A percentile compares a stretch with the other conserved stretches of the same genome.
These are phyloP conservation scores for Leishmania lainsoni DNA, from an alignment of 208 protist genomes.

Conservation along the genomic window DNA sequence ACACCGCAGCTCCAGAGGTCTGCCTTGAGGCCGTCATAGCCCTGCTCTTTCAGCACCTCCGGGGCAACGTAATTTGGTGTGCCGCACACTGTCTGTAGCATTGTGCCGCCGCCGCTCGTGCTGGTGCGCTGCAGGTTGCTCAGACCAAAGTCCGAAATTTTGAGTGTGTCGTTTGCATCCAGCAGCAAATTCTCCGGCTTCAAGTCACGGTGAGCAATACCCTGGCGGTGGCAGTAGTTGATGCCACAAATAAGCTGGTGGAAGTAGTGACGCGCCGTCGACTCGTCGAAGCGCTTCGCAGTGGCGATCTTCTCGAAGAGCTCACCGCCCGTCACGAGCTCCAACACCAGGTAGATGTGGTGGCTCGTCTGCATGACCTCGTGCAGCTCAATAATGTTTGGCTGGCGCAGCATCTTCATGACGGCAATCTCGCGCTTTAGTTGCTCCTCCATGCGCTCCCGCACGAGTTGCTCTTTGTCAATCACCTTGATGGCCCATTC, in stretches of 20 bases:
- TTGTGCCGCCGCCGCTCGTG: conserved; percentile 45
- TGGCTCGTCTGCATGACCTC: conserved; percentile 90
- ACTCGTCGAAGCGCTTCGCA: conserved; percentile 82
- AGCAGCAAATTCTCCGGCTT: conserved; percentile 93
- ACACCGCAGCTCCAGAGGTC: conserved; percentile 97
- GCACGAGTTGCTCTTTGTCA: conserved; percentile 83
- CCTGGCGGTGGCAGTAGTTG: conserved; percentile 89
- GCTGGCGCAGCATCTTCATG: conserved; percentile 88
- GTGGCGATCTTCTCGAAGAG: conserved; percentile 91
- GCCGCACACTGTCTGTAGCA: conserved; percentile 90
- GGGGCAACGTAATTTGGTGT: conserved; percentile 92
- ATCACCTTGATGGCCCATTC: conserved; percentile 91
- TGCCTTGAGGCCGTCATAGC: conserved; percentile 91
- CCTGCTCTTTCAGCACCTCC: conserved; percentile 90
- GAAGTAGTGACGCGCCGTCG: conserved; percentile 92
- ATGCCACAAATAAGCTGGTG: conserved; percentile 94
- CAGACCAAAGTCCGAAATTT: conserved; percentile 93
- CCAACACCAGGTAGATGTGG: conserved; percentile 92
- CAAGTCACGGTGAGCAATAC: conserved; percentile 89
- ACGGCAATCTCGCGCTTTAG: conserved; percentile 90
- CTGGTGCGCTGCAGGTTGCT: conserved; percentile 72
- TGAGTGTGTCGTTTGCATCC: conserved; percentile 74
- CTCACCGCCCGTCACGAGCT: conserved; percentile 92
- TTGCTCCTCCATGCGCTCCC: conserved; percentile 91
- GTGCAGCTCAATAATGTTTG: conserved; percentile 85